These are phyloP conservation scores for Tilletia setariae DNA, from an alignment of 1,284 basidiomycete species.

Conservation along the genomic window DNA sequence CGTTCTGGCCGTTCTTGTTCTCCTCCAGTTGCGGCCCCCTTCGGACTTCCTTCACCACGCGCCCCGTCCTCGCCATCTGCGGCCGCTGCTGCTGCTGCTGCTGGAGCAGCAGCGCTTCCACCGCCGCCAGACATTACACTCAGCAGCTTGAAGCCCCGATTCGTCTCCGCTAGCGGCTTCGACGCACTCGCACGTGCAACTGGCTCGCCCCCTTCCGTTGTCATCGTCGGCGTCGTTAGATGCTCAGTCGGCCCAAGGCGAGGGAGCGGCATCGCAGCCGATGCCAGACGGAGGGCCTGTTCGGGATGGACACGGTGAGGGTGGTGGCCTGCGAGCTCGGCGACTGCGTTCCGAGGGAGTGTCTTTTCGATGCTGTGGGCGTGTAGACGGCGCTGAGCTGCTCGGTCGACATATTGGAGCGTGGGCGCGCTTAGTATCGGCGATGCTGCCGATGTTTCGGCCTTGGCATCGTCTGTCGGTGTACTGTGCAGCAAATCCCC, in stretches of 20 bases:
- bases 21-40: background rate
- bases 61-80: background rate
- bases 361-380: constrained; percentile 14
- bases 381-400: background rate
- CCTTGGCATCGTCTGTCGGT: background rate
- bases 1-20: too few relatives aligned
- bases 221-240: too few relatives aligned
- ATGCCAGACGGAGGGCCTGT: background rate
- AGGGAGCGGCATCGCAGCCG: background rate
- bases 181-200: background rate
- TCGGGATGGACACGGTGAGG: background rate
- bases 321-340: background rate
- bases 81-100: background rate
- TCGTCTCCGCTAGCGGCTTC: background rate
- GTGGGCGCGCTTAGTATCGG: background rate
- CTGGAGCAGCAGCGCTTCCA: background rate
- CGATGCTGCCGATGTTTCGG: background rate
- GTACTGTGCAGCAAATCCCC: background rate
- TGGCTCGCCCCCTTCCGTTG: background rate
- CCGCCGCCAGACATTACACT: constrained; percentile 5
- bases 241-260: background rate
- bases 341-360: background rate
- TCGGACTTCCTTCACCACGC: background rate
- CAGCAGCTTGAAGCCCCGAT: constrained; percentile 13
- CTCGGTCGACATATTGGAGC: constrained; percentile 1